Base-by-base conservation (phyloP, 768 basidiomycete species). In the Macrolepiota fuliginosa region DNA sequence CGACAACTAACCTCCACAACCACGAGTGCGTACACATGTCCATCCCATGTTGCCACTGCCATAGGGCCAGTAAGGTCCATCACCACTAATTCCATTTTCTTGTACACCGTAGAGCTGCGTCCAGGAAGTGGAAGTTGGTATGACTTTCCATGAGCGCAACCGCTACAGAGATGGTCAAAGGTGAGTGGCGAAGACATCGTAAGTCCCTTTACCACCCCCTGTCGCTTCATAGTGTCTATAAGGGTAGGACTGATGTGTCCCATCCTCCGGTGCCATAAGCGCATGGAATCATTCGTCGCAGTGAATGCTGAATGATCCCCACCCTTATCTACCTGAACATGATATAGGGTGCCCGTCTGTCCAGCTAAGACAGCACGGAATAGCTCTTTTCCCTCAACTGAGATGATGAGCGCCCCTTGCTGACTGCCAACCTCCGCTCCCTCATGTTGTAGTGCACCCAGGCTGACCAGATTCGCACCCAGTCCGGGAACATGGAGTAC, bases 131-230 rank as follows among this genome's bases (percentile, higher is more conserved):
- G 68, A 6, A 62, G 29, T 0, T 65, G 50, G 49, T 69, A 67
- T 27, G 68, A 66, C 58, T 73, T 74, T 11, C 72, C 67, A 25
- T 68, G 58, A 29, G 69, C 55, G 46, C 73, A 73, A 32, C 64
- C 67, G 36, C 66, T 45, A 50, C 73, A 74, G 19, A 65, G 51
- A 27, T 59, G 61, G 32, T 64, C 50, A 25, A 63, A 68, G 0
- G 66, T 61, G 7, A 4, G 12, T 10, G 62, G 51, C 5, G 62
- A 40, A 29, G 58, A 54, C n/a, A 74, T 63, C 19, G 57, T 24
- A 24, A 73, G 62, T n/a, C 73, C 70, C 0, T 62, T 54, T 19
- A 72, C 73, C 54, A 73, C 54, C 15, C 65, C 51, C 36, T 67
- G 62, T n/a, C 59, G 7, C 15, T 57, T 32, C 49, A 73, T 66